Evolutionary conservation across 352 stramenopile species (phyloP).

Genomic region (Phytophthora chlamydospora): DNA sequence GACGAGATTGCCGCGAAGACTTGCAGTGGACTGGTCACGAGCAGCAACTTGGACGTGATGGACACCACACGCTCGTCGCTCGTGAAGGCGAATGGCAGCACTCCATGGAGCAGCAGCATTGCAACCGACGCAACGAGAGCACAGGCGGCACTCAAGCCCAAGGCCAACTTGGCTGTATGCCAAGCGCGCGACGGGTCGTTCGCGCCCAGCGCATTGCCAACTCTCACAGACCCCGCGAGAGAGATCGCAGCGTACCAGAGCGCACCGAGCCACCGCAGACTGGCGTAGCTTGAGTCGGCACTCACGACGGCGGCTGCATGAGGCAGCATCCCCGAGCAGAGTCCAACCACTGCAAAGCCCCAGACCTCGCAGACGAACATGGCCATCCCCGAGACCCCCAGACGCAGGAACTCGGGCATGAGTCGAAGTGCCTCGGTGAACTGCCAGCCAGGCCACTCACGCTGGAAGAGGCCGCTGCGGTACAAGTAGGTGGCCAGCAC

Average conservation of each 20-base stretch:
- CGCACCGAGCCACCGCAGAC: slow-evolving; percentile 69
- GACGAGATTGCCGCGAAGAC: slow-evolving; percentile 80
- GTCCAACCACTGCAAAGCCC: slow-evolving; percentile 77
- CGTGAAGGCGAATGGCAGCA: slow-evolving; percentile 74
- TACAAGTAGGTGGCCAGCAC: slow-evolving; percentile 74
- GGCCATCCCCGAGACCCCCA: slow-evolving; percentile 81
- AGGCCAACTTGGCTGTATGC: slow-evolving; percentile 66
- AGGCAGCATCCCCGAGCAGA: slow-evolving; percentile 79
- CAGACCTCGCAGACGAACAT: slow-evolving; percentile 91
- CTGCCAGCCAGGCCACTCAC: slow-evolving; percentile 82
- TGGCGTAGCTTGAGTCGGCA: slow-evolving; percentile 83
- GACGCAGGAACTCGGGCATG: slow-evolving; percentile 75
- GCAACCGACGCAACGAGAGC: slow-evolving; percentile 53
- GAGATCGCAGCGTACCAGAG: slow-evolving; percentile 55
- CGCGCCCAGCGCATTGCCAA: slow-evolving; percentile 87
- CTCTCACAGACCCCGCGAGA: slow-evolving; percentile 77
- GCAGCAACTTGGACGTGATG: slow-evolving; percentile 64
- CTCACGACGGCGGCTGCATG: slow-evolving; percentile 83
- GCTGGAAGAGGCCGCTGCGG: slow-evolving; percentile 62
- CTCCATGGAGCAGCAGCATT: slow-evolving; percentile 59
- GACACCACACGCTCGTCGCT: slow-evolving; percentile 57
- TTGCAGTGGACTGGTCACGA: slow-evolving; percentile 79
- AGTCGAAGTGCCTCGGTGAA: slow-evolving; percentile 63
- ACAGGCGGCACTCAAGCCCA: slow-evolving; percentile 50
- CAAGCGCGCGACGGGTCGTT: slow-evolving; percentile 80